Percentiles rank a stretch among this genome's conserved stretches.
These are phyloP conservation scores for Ananas comosus DNA, from an alignment of 176 grass and related monocot species.

Conservation along the genomic window DNA sequence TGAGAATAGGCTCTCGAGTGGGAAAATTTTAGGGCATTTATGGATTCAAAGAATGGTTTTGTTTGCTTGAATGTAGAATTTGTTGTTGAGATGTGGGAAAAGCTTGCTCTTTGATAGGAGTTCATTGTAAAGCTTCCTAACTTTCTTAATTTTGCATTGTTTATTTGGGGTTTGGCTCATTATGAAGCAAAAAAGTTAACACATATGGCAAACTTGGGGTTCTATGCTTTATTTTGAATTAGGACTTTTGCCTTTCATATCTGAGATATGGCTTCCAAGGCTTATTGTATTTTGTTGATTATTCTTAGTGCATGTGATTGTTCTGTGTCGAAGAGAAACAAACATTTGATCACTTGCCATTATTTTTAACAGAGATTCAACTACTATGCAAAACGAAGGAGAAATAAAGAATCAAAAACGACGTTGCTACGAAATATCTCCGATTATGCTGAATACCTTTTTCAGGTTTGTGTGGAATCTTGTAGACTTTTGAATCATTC, in stretches of 20 bases:
- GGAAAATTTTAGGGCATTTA: neutral
- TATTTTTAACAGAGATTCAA: constrained; percentile 51
- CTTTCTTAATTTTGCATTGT: no score
- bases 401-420: constrained; percentile 64
- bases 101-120: no score
- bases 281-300: constrained; percentile 6
- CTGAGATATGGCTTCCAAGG: neutral
- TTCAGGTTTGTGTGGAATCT: constrained; percentile 42
- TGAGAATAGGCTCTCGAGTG: neutral
- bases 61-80: neutral
- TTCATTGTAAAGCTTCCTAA: no score
- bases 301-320: constrained; percentile 4
- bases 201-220: no score
- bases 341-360: constrained; percentile 19
- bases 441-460: constrained; percentile 64
- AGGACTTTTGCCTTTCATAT: neutral
- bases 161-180: no score
- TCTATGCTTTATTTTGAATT: no score
- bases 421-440: constrained; percentile 47
- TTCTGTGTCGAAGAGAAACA: neutral
- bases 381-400: constrained; percentile 52
- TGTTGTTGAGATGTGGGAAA: neutral
- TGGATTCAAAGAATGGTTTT: neutral
- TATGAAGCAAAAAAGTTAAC: no score
- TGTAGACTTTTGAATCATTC: neutral